Conservation (phyloP, 352 stramenopile species). For the Pythium angustatum region DNA sequence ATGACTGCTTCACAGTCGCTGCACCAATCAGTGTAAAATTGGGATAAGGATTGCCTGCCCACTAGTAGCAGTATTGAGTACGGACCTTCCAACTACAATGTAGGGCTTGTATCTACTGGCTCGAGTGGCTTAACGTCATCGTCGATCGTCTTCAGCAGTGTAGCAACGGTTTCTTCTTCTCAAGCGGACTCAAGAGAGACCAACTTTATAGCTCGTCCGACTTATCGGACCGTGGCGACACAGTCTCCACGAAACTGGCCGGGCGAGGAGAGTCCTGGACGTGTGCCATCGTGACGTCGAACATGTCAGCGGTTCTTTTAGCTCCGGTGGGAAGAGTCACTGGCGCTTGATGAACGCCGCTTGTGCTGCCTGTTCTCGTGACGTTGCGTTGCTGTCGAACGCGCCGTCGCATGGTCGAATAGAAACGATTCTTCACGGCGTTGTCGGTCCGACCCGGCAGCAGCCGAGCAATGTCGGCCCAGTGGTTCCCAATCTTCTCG, state of each 20-base stretch:
- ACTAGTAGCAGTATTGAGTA: no score
- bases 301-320: not conserved
- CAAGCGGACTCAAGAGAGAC: no score
- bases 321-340: not conserved
- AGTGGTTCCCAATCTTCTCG: conserved; percentile 93
- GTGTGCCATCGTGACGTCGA: not conserved
- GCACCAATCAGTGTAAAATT: no score
- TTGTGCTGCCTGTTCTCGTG: conserved; percentile 1
- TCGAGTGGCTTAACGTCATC: no score
- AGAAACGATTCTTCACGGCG: conserved; percentile 96
- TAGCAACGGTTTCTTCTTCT: no score
- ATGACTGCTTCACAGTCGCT: no score
- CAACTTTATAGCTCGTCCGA: conserved; percentile 4
- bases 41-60: no score
- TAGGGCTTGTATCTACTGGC: no score
- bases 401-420: conserved; percentile 76
- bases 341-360: not conserved
- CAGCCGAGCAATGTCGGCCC: conserved; percentile 96
- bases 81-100: no score
- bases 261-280: conserved; percentile 19
- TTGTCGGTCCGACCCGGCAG: conserved; percentile 96
- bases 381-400: conserved; percentile 55
- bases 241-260: conserved; percentile 1
- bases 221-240: conserved; percentile 12
- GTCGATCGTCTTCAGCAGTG: no score